Base-by-base conservation (phyloP, 225 moss, liverwort and hornwort genomes). In the Climacium dendroides region DNA sequence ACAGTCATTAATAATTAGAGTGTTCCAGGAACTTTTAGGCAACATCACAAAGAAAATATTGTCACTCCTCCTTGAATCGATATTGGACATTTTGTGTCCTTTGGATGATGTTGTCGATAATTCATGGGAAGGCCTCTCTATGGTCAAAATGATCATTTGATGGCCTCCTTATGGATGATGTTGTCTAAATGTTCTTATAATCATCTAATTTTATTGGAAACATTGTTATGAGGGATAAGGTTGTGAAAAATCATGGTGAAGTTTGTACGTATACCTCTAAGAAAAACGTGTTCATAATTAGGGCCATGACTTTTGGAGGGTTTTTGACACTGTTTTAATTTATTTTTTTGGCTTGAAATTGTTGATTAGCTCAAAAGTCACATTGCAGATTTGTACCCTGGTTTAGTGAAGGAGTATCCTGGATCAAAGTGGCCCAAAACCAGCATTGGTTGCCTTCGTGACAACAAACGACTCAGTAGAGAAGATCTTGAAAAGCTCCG, bases 351-450 rank as follows among this genome's bases (percentile, higher is more conserved):
- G 22, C 53, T 28, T 88, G 79, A 63, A 90, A 65, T 80, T 85
- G 66, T 87, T 70, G 86, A 66, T 87, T 89, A 95, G 96, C 91
- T 97, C 63, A 99, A 99, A 88, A 85, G 50, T 54, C 80, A 86
- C 41, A 88, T 98, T 85, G 93, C 83, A 65, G 79, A 84, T 64
- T 71, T 85, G 9, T 89, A 94, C 87, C 91, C 89, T 84, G 95
- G 95, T 78, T 63, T 98, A 57, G 85, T 89, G 71, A 80, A 77
- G 83, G 98, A 98, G 77, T 95, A 92, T 83, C 95, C 98, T 6
- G 98, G 98, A 89, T 98, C 98, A 54, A 98, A 93, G 88, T 98
- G 98, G 98, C 98, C 98, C 25, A 98, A 98, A 90, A 95, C 94
- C 22, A 97, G 95, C 91, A 69, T 98, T 59, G 98, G 90, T 61